phyloP scores from a whole-genome alignment of 192 early-diverging fungal species.

The Gonapodya sp. region DNA sequence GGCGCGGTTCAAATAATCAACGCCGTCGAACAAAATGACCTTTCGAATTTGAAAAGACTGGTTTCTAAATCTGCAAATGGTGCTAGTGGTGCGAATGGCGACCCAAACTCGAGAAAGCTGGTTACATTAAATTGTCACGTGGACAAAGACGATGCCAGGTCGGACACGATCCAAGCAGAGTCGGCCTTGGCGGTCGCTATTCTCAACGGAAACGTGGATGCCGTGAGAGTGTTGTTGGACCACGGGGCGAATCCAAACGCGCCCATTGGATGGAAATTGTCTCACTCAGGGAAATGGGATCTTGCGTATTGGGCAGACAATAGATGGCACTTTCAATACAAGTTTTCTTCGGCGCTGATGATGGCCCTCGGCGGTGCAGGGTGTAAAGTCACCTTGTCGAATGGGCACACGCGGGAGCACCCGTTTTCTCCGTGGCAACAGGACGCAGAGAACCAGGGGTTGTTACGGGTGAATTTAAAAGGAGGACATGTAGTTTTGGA shows the following conservation, averaged over 20 bases:
- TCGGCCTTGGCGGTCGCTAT: neutral
- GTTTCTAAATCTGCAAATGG: too few species aligned
- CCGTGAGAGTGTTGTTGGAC: neutral
- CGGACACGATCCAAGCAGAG: neutral
- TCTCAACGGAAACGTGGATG: neutral
- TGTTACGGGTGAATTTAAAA: neutral
- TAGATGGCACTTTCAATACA: neutral
- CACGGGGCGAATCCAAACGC: neutral
- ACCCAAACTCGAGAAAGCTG: neutral
- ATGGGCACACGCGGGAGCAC: neutral
- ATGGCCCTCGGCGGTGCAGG: neutral
- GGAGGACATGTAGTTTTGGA: neutral
- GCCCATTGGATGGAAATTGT: neutral
- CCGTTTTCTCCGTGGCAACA: neutral
- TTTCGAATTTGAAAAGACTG: too few species aligned
- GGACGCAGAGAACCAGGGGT: neutral
- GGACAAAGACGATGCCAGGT: neutral
- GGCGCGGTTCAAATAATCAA: too few species aligned
- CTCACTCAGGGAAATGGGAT: neutral
- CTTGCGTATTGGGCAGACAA: neutral
- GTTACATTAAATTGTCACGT: neutral
- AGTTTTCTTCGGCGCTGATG: neutral
- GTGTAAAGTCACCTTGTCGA: neutral
- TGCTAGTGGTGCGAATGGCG: neutral
- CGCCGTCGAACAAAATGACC: too few species aligned